phyloP scores from a whole-genome alignment of 1,139 yeast genomes.

The Blastobotrys elegans region DNA sequence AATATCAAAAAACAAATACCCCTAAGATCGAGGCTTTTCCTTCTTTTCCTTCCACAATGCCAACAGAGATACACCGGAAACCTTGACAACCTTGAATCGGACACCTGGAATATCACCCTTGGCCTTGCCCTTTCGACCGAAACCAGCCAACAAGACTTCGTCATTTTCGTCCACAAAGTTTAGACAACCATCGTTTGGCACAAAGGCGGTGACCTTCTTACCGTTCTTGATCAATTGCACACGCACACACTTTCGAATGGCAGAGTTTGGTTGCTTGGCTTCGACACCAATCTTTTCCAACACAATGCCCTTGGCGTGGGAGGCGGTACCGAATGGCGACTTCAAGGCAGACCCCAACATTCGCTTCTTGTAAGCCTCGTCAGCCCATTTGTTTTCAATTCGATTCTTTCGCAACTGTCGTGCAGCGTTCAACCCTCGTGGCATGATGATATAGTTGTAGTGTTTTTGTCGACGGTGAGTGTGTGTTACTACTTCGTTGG shows the following conservation, averaged over 20 bases:
- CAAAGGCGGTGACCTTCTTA: conserved; percentile 99
- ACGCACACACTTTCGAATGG: conserved; percentile 99
- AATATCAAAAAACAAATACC: too few species aligned
- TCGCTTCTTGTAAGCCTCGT: conserved; percentile 96
- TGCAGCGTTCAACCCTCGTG: conserved; percentile 99
- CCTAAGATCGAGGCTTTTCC: conserved; percentile 99
- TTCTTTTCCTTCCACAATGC: conserved; percentile 99
- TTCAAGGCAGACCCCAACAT: conserved; percentile 99
- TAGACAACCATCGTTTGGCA: conserved; percentile 99
- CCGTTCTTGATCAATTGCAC: conserved; percentile 99
- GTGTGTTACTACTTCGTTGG: too few species aligned
- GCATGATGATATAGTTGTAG: conserved; percentile 32
- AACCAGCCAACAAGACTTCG: conserved; percentile 99
- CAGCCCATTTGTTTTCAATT: conserved; percentile 99
- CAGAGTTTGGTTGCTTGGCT: conserved; percentile 99
- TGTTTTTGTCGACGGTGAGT: not conserved
- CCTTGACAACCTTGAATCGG: conserved; percentile 60
- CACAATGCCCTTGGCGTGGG: conserved; percentile 99
- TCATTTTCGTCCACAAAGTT: conserved; percentile 96
- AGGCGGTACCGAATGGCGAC: conserved; percentile 99
- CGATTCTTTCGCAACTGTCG: conserved; percentile 99
- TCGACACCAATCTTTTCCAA: conserved; percentile 99
- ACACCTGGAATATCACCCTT: conserved; percentile 99
- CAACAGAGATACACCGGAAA: conserved; percentile 98
- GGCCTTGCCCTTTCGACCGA: conserved; percentile 99